Base-by-base conservation (phyloP, 2,329 filamentous ascomycete genomes). In the Paecilomyces niveus region DNA sequence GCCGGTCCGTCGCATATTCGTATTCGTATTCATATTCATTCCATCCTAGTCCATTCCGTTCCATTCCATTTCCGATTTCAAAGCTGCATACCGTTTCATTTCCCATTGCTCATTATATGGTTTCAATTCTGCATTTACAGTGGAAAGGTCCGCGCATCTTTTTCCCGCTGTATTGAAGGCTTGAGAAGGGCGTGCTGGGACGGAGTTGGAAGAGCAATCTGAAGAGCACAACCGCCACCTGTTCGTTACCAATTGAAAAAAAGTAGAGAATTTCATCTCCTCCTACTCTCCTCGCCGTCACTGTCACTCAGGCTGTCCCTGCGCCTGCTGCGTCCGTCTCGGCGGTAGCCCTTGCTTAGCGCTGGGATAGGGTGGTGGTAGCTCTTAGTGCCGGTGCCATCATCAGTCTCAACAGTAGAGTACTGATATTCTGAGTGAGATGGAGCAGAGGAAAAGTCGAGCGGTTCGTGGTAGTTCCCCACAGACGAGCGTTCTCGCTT, bases 311-410 rank as follows among this genome's bases (percentile, higher is more conserved):
- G 67, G 65, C 79, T 81, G 62, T 83, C 81, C 60, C 80, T 74
- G 52, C 80, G 69, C 18, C 74, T 71, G 39, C 78, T 73, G 15
- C 72, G 72, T n/a, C 68, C 66, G 35, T 73, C 71, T 29, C 74
- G 72, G 10, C 74, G 69, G 57, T 76, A 76, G 9, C 74, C 75
- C 62, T 74, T 74, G 59, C 76, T 81, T 64, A 85, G 63, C 0
- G 80, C 81, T 0, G 83, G 82, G 54, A 85, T 81, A 8, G 82
- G 78, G 70, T 83, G 82, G 26, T 80, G 79, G 64, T 85, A 85
- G 54, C 75, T 76, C 69, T 81, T 83, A 11, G 80, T 83, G 9
- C 81, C 80, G 0, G 74, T 74, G 4, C 74, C 74, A 2, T 76
- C 70, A 24, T 79, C 74, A 0, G 73, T 70, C 13, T 72, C 75